These are phyloP conservation scores for Endocalyx cinctus DNA, from an alignment of 2,329 filamentous ascomycete genomes.

Conservation along the genomic window DNA sequence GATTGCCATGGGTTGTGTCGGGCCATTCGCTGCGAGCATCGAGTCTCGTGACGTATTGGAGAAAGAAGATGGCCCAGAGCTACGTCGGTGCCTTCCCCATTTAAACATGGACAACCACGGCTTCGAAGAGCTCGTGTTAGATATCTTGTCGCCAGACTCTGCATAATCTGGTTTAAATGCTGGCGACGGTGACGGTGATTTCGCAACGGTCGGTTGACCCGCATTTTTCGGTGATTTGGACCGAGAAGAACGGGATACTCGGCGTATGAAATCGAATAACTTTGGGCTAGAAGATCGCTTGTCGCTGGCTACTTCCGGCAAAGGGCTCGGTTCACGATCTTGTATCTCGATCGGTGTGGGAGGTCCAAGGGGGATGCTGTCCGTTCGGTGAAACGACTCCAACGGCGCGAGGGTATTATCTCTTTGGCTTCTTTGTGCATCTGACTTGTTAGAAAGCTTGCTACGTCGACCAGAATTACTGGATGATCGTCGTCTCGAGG, in stretches of 20 bases:
- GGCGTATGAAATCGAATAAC: conserved; percentile 35
- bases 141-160: conserved; percentile 48
- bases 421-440: conserved; percentile 13
- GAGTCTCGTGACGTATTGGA: conserved; percentile 89
- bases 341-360: conserved; percentile 8
- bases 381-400: conserved; percentile 47
- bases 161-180: conserved; percentile 43
- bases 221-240: conserved; percentile 46
- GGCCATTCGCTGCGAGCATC: conserved; percentile 52
- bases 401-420: conserved; percentile 28
- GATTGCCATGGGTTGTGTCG: conserved; percentile 28
- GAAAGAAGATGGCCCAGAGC: conserved; percentile 68
- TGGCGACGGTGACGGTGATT: conserved; percentile 28
- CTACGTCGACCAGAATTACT: conserved; percentile 28
- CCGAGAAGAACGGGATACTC: conserved; percentile 42
- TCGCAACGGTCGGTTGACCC: conserved; percentile 31
- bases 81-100: conserved; percentile 57
- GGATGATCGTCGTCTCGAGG: conserved; percentile 47
- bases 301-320: conserved; percentile 6
- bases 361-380: conserved; percentile 36
- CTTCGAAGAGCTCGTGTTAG: conserved; percentile 46
- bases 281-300: conserved; percentile 28
- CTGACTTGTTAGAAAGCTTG: conserved; percentile 21
- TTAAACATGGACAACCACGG: conserved; percentile 74
- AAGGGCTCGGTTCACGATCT: conserved; percentile 9